A percentile compares a stretch with the other conserved stretches of the same genome.
Evolutionary conservation across 257 asterid species (phyloP).

Genomic region (Capsicum baccatum): DNA sequence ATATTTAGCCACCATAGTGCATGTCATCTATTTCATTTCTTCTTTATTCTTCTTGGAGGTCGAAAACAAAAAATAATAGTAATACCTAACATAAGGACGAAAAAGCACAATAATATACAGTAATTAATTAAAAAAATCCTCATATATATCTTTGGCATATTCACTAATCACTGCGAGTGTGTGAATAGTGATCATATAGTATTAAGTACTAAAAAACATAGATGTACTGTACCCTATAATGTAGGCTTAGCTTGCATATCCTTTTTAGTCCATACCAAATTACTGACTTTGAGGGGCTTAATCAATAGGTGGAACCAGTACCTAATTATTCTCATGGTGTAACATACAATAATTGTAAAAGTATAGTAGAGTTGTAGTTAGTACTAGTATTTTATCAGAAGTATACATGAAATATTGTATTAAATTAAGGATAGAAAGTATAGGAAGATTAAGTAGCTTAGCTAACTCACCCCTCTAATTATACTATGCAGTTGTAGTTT

Average conservation of each 20-base stretch:
- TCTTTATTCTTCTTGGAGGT: neutral
- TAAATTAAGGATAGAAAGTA: too few species aligned
- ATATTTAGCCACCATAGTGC: too few species aligned
- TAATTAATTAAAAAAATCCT: too few species aligned
- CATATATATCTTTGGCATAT: neutral
- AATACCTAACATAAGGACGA: neutral
- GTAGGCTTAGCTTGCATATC: neutral
- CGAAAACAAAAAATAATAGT: neutral
- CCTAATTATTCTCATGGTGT: slow-evolving; percentile 15
- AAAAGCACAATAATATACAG: neutral
- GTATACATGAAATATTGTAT: neutral
- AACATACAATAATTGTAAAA: neutral
- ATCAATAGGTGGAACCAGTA: neutral
- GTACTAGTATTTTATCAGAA: neutral
- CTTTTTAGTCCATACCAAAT: slow-evolving; percentile 4
- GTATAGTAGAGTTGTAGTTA: neutral
- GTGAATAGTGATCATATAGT: neutral
- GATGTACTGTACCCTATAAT: neutral
- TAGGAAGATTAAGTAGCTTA: neutral
- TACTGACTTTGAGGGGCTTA: neutral
- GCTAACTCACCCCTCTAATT: neutral
- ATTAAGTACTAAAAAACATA: neutral
- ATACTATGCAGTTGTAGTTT: neutral
- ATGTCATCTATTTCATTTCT: neutral
- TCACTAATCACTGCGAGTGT: neutral